Base-by-base conservation (phyloP, 805 yeast genomes). In the Brettanomyces bruxellensis region DNA sequence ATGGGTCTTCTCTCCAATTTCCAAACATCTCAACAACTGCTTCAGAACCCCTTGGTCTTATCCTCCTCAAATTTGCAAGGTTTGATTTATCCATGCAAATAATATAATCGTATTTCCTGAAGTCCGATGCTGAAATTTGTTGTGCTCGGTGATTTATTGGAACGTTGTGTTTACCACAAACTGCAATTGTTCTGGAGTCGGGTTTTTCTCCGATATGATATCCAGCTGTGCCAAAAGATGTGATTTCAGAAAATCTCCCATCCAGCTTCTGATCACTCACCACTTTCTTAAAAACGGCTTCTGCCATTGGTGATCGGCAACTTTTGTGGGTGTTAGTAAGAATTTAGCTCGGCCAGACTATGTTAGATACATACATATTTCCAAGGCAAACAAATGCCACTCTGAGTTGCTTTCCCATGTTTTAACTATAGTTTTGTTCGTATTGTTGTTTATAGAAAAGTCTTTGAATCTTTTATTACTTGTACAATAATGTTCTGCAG, bases 221-320 rank as follows among this genome's bases (percentile, higher is more conserved):
- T 1, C 83, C 84, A 8, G 86, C 79, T 0, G 97, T 88, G 13
- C 97, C 98, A 64, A 81, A 90, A 0, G 96, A 88, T 58, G 90
- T 96, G 32, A 88, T 81, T 14, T 59, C 59, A 0, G 67, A 59
- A 50, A 89, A 76, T n/a, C 59, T 59, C 14, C 60, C 64, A 34
- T 50, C 57, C 28, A 69, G 62, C 0, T 82, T 81, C 22, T 65
- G 62, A 40, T 76, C 60, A 39, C 76, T 62, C 8, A 86, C 95
- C 13, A 69, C 68, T 48, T 86, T 79, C 42, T 70, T 71, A 66
- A 90, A 88, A 1, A 89, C 86, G 0, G 96, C 96, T 60, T 91
- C 97, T 0, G 98, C 97, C 98, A 90, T 91, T 12, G 98, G 98
- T 2, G 96, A 88, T 43, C 97, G 90, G 59, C 97, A 89, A 23